Percentiles rank a stretch among this genome's conserved stretches.
Evolutionary conservation across 495 filamentous ascomycete species (phyloP).

Genomic region (Ramalina intermedia): DNA sequence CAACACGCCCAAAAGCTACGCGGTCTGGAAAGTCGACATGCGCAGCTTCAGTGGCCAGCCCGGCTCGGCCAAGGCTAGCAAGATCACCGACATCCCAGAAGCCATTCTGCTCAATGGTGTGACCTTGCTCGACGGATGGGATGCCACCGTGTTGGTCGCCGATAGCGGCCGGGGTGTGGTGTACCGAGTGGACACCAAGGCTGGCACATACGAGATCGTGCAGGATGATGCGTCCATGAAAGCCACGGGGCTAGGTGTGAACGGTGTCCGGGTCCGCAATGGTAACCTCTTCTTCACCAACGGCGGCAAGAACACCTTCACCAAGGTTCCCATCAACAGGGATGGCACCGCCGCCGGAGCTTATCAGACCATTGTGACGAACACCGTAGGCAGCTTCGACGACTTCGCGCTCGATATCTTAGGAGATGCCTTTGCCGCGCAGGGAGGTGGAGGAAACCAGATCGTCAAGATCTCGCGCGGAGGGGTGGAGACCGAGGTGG

Average conservation of each 20-base stretch:
- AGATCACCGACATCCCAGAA: background rate
- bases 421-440: conserved; percentile 5
- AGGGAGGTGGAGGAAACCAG: conserved; percentile 7
- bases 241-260: conserved; percentile 23
- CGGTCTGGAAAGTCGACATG: background rate
- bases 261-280: conserved; percentile 20
- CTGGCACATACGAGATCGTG: conserved; percentile 7
- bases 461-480: conserved; percentile 8
- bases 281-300: conserved; percentile 26
- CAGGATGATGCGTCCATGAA: conserved; percentile 17
- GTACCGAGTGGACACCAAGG: conserved; percentile 18
- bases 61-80: background rate
- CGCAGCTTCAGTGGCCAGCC: background rate
- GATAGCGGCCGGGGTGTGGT: conserved; percentile 16
- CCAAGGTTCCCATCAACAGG: conserved; percentile 15
- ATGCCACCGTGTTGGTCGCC: conserved; percentile 1
- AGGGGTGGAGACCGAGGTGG: background rate
- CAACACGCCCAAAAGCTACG: background rate
- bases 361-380: conserved; percentile 5
- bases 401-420: conserved; percentile 18
- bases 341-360: conserved; percentile 12
- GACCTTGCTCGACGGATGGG: background rate
- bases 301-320: conserved; percentile 19
- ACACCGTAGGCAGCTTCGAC: conserved; percentile 10
- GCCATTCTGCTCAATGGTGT: background rate